Evolutionary conservation across 805 yeast species (phyloP), one percentile per base, ranked within the genome.

Genomic region (Candida khao-thaluensis): DNA sequence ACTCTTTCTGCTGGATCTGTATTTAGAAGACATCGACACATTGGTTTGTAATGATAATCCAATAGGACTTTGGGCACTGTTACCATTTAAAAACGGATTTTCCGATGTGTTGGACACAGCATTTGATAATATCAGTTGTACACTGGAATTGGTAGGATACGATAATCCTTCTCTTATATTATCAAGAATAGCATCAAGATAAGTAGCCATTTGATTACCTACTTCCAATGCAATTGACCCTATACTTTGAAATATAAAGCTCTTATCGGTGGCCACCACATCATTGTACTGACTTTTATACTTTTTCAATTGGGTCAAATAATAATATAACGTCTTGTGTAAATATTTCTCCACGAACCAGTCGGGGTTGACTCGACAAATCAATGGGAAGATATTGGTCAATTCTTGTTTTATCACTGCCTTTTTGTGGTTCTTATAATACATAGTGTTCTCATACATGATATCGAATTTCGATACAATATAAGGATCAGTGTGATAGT

Each of bases 181-280:
- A 38, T 83, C 89, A 35, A 91, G 63, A n/a, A 91, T 82, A 1
- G 90, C 88, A 56, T 89, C 95, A 30, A 91, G 66, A 53, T 90
- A 91, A 2, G 93, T 85, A 3, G 89, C 84, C 68, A 93, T 85
- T 50, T 83, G 86, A 41, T 87, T 81, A 15, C 87, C 82, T 1
- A 90, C 93, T 51, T 82, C 84, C 18, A 74, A 61, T 0, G 96
- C 82, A 30, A 93, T 82, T 49, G 84, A 81, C 26, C 98, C 99
- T 35, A 91, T 82, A 18, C 96, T 80, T 8, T 76, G 71, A 43
- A 90, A 75, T 2, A 89, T 85, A 10, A 85, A 76, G 6, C 88
- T 76, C 42, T 85, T 76, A 53, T 91, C 98, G 4, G 64, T 52
- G 37, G 64, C 66, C 20, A 67, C 64, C 6, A 56, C 30, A 37